Base-by-base conservation (phyloP, 2,329 filamentous ascomycete genomes). In the Aspergillus carbonarius region DNA sequence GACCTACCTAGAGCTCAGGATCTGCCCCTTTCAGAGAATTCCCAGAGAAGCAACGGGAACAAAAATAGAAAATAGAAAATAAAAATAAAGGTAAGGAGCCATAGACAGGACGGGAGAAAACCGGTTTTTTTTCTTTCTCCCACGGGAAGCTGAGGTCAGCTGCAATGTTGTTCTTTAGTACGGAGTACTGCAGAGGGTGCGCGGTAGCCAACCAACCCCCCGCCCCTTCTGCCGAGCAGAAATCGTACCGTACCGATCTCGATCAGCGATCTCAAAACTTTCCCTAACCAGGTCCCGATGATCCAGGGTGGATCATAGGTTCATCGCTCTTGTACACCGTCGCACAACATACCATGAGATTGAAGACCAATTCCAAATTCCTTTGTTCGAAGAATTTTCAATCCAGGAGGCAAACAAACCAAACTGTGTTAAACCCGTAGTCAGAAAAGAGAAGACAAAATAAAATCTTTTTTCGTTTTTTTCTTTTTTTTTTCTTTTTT, bases 201-300 rank as follows among this genome's bases (percentile, higher is more conserved):
- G 39, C 39, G 23, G 42, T 47, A 25, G 23, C 23, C 6, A 37
- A 46, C 23, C 6, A 37, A 46, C 42, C 20, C 42, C 44, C 25
- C 44, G 44, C 23, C 44, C 25, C 44, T 47, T 47, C 23, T 47
- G 25, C 44, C n/a, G 44, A 48, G 44, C 20, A 18, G 44, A 42
- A 18, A 42, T 42, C 18, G 10, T 25, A 55, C 23, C 30, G n/a
- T n/a, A n/a, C n/a, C 52, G 52, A 55, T 55, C 52, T 55, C 20
- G 52, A 55, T 55, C 18, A 35, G 52, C 52, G 52, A 55, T 55
- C 52, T 55, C 30, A 12, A 48, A 55, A 46, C 44, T 35, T 35
- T 15, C 52, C 30, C 52, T 47, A 55, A 32, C 9, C 35, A n/a
- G 18, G 37, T 42, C 30, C 49, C 39, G 20, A 39, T 17, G 40